phyloP scores from a whole-genome alignment of 2,329 filamentous ascomycete genomes.

The Penicillium palitans region DNA sequence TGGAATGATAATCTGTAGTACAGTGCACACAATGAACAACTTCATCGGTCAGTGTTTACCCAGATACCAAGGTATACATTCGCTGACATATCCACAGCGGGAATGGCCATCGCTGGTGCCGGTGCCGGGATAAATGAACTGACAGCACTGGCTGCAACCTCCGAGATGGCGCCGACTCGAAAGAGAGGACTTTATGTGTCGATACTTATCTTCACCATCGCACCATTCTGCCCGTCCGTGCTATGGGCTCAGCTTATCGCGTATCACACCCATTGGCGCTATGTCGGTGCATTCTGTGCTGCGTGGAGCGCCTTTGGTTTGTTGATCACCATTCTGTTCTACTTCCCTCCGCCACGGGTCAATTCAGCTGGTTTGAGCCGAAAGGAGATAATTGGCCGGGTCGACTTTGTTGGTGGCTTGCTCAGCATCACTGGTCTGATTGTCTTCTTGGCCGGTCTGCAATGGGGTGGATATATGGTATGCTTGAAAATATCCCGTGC shows the following conservation, averaged over 20 bases:
- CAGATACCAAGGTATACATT: not conserved
- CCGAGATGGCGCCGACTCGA: conserved; percentile 65
- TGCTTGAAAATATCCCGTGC: conserved; percentile 10
- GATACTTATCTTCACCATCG: conserved; percentile 60
- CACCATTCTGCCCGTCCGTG: conserved; percentile 63
- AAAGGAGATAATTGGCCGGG: conserved; percentile 44
- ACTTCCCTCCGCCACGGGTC: conserved; percentile 47
- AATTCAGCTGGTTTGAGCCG: conserved; percentile 43
- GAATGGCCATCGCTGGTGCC: conserved; percentile 61
- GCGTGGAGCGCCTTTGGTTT: conserved; percentile 47
- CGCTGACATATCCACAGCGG: conserved; percentile 36
- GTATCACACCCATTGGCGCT: conserved; percentile 47
- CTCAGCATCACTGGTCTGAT: conserved; percentile 52
- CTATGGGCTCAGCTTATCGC: conserved; percentile 61
- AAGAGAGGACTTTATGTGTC: conserved; percentile 66
- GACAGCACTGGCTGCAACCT: conserved; percentile 66
- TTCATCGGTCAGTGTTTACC: conserved; percentile 57
- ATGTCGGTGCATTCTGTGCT: conserved; percentile 45
- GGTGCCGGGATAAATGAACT: conserved; percentile 69
- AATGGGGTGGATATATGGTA: conserved; percentile 54
- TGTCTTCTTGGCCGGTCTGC: conserved; percentile 51
- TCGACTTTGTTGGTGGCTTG: conserved; percentile 54
- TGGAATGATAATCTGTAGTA: conserved; percentile 61
- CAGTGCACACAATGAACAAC: conserved; percentile 59
- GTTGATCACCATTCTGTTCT: conserved; percentile 45